phyloP scores from a whole-genome alignment of 2,329 filamentous ascomycete genomes.

The Sarocladium oryzae region DNA sequence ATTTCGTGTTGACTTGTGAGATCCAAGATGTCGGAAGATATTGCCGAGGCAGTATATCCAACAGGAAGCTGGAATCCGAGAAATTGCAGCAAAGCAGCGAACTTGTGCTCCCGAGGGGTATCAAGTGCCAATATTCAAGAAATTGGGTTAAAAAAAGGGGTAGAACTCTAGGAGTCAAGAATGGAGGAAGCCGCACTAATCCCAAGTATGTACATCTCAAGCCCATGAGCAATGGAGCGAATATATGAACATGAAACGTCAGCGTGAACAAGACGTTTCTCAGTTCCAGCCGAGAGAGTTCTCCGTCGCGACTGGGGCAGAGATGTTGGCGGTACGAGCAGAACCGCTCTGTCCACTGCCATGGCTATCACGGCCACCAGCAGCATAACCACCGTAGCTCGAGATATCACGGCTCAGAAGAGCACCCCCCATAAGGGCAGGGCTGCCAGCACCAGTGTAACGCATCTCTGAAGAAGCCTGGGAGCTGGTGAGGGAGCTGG shows the following conservation, averaged over 20 bases:
- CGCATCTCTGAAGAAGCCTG: conserved; percentile 44
- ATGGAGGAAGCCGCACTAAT: not conserved
- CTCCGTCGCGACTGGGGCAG: conserved; percentile 83
- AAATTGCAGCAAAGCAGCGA: not conserved
- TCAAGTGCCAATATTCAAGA: conserved; percentile 9
- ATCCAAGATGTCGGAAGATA: not conserved
- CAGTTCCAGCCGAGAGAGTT: conserved; percentile 96
- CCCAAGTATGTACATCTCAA: conserved; percentile 2
- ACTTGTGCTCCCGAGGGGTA: conserved; percentile 9
- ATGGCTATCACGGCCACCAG: conserved; percentile 50
- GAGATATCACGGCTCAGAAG: conserved; percentile 51
- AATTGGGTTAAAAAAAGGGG: not conserved
- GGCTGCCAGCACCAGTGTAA: conserved; percentile 42
- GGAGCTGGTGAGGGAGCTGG: conserved; percentile 61
- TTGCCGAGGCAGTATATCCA: not conserved
- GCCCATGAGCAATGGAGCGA: not conserved
- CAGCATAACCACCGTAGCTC: conserved; percentile 44
- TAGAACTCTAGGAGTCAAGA: not conserved
- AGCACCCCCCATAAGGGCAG: conserved; percentile 65
- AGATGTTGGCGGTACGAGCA: conserved; percentile 62
- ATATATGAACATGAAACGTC: conserved; percentile 3
- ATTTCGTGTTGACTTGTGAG: not conserved
- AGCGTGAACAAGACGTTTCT: conserved; percentile 18
- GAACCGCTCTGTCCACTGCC: conserved; percentile 58
- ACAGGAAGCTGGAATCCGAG: not conserved